These are phyloP conservation scores for Astrocystis sublimbata DNA, from an alignment of 495 filamentous ascomycete species.

Conservation along the genomic window DNA sequence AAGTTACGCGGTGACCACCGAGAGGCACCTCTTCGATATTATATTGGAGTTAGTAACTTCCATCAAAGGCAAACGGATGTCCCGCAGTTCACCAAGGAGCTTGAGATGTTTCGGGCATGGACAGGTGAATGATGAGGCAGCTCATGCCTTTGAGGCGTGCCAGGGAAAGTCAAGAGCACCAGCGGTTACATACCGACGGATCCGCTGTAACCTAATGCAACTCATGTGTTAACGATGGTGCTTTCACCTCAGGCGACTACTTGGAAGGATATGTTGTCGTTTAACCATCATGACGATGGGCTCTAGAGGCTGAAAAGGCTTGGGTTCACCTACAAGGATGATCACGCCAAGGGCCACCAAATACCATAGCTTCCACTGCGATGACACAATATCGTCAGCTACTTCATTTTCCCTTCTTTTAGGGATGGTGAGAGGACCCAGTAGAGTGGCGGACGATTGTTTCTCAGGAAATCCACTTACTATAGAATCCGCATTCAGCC, in stretches of 20 bases:
- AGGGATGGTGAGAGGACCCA: neutral
- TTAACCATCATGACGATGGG: neutral
- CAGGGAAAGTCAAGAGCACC: too few species aligned
- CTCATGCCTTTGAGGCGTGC: too few species aligned
- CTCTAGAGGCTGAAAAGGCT: neutral
- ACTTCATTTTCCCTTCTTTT: neutral
- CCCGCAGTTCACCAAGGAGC: too few species aligned
- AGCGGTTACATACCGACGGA: neutral
- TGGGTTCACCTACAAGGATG: neutral
- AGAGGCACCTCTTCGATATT: too few species aligned
- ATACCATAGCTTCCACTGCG: constrained; percentile 4
- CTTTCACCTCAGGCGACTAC: neutral
- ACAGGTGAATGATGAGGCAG: too few species aligned
- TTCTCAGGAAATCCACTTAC: neutral
- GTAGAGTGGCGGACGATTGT: neutral
- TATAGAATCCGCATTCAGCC: constrained; percentile 3
- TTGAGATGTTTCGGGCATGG: too few species aligned
- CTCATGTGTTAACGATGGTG: neutral
- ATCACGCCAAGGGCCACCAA: neutral
- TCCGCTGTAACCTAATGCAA: neutral
- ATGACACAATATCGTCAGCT: neutral
- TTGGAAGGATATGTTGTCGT: neutral
- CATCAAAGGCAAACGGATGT: too few species aligned
- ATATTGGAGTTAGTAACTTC: too few species aligned
- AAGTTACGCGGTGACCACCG: neutral